phyloP scores from a whole-genome alignment of 192 early-diverging fungal species.

The Spinellus fusiger region DNA sequence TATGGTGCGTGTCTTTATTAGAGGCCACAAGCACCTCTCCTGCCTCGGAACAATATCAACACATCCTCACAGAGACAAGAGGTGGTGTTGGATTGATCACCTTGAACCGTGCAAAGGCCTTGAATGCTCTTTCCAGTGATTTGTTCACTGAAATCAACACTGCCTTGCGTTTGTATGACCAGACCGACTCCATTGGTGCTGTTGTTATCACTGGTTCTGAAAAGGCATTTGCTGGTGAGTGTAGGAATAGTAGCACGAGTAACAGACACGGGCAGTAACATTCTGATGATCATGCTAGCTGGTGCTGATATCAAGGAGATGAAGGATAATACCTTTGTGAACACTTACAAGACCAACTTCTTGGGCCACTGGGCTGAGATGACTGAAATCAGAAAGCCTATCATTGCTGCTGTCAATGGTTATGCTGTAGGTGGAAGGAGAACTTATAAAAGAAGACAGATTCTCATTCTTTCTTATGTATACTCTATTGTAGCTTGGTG shows the following conservation, averaged over 20 bases:
- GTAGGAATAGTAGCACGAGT: not conserved
- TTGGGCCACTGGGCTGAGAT: conserved; percentile 93
- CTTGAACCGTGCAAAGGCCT: conserved; percentile 91
- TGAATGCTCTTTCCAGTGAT: conserved; percentile 92
- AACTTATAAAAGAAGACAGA: not conserved
- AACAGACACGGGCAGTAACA: not conserved
- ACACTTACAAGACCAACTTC: conserved; percentile 89
- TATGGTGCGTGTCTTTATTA: not conserved
- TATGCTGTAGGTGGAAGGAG: conserved; percentile 79
- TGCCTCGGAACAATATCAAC: conserved; percentile 20
- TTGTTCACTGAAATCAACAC: conserved; percentile 92
- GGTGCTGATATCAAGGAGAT: conserved; percentile 99
- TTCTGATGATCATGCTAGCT: conserved; percentile 32
- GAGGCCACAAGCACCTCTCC: conserved; percentile 7
- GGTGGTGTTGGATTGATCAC: conserved; percentile 85
- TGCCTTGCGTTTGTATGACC: conserved; percentile 73
- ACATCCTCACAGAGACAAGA: conserved; percentile 63
- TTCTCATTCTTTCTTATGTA: not conserved
- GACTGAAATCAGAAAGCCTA: conserved; percentile 86
- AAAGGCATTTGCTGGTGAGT: conserved; percentile 90
- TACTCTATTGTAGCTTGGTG: conserved; percentile 68
- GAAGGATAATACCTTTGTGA: conserved; percentile 80
- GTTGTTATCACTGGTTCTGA: conserved; percentile 94
- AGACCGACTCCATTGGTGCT: conserved; percentile 72
- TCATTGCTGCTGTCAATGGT: conserved; percentile 97